These are phyloP conservation scores for Coemansia sp. DNA, from an alignment of 371 early-diverging fungal genomes.

Conservation along the genomic window DNA sequence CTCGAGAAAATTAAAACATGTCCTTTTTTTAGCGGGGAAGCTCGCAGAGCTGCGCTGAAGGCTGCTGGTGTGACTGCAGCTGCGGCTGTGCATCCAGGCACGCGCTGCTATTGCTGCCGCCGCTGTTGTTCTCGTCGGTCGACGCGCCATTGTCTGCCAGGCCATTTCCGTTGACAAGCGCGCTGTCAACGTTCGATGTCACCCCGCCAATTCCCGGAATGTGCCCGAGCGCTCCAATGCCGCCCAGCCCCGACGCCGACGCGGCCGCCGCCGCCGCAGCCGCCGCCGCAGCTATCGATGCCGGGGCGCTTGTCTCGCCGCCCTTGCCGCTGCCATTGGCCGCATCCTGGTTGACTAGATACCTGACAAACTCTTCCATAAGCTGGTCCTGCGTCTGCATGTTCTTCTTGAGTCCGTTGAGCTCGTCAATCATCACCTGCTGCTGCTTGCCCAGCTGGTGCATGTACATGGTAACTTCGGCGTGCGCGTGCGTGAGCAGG, in stretches of 20 bases:
- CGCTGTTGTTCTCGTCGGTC: conserved; percentile 16
- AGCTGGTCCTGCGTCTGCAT: conserved; percentile 65
- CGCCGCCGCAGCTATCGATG: conserved; percentile 25
- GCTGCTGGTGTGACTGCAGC: conserved; percentile 40
- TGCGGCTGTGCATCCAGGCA: conserved; percentile 27
- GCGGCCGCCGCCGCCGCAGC: conserved; percentile 39
- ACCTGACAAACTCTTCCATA: conserved; percentile 62
- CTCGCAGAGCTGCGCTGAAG: conserved; percentile 48
- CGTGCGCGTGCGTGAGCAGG: conserved; percentile 51
- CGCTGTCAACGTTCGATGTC: conserved; percentile 11
- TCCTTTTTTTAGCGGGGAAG: conserved; percentile 18
- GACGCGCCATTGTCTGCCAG: conserved; percentile 9
- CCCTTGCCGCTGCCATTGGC: conserved; percentile 24
- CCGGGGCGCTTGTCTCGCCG: conserved; percentile 26
- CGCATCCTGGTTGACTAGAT: conserved; percentile 54
- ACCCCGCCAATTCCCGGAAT: conserved; percentile 23
- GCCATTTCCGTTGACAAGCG: conserved; percentile 10
- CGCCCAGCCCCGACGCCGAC: conserved; percentile 27
- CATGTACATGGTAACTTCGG: conserved; percentile 52
- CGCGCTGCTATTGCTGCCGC: conserved; percentile 5
- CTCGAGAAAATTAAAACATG: neutral
- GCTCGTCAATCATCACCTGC: conserved; percentile 58
- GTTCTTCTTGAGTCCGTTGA: conserved; percentile 58
- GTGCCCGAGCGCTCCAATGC: conserved; percentile 22
- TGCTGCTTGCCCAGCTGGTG: conserved; percentile 59